Conservation (phyloP, 208 protist species). For the Porcisia deanei region DNA sequence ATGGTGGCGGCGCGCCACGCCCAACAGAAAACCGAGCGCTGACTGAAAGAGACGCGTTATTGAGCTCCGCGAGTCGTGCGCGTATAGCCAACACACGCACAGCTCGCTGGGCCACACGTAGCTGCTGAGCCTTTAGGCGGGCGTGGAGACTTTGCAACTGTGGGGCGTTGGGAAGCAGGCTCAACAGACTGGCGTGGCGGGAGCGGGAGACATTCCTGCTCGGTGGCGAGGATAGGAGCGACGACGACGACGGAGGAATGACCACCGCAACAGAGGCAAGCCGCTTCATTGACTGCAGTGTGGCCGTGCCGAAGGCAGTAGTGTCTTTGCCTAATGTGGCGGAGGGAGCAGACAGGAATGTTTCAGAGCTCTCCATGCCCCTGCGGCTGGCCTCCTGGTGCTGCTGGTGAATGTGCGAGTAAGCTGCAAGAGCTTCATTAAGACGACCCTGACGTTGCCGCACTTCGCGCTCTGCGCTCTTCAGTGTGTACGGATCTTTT, state of each 20-base stretch:
- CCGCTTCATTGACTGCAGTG: not conserved
- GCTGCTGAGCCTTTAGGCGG: slow-evolving; percentile 15
- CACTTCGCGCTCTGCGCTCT: slow-evolving; percentile 18
- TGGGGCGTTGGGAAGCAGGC: not conserved
- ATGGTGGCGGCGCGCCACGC: slow-evolving; percentile 33
- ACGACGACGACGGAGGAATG: not conserved
- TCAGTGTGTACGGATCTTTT: slow-evolving; percentile 11
- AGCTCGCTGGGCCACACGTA: slow-evolving; percentile 26
- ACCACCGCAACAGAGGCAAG: not conserved
- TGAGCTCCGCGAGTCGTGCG: slow-evolving; percentile 31
- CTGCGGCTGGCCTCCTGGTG: slow-evolving; percentile 9
- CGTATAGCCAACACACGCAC: slow-evolving; percentile 34
- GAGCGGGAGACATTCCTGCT: slow-evolving; percentile 10
- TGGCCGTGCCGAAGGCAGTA: not conserved
- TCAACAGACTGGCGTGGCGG: slow-evolving; percentile 14
- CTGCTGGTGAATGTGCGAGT: slow-evolving; percentile 21
- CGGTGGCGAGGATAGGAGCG: not conserved
- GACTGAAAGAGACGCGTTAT: slow-evolving; percentile 21
- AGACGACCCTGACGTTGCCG: slow-evolving; percentile 22
- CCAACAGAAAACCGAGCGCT: slow-evolving; percentile 48
- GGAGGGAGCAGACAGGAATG: not conserved
- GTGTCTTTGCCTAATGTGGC: not conserved
- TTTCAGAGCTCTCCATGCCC: not conserved
- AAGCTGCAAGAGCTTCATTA: slow-evolving; percentile 14
- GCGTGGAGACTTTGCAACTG: slow-evolving; percentile 14